These are phyloP conservation scores for Penicillium rolfsii DNA, from an alignment of 2,329 filamentous ascomycete species.

Conservation along the genomic window DNA sequence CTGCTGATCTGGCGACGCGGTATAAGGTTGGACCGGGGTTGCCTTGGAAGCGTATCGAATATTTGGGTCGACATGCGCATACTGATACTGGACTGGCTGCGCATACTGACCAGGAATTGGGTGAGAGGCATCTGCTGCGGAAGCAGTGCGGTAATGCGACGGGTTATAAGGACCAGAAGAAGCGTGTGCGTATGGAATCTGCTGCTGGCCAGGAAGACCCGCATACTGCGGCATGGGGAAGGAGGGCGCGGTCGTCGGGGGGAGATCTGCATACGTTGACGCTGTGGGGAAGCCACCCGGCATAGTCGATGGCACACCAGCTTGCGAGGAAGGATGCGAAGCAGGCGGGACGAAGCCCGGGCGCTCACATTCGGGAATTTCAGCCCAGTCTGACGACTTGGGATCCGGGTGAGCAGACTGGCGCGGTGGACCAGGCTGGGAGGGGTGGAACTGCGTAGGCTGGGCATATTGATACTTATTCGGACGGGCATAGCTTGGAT, in stretches of 20 bases:
- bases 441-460: slow-evolving; percentile 25
- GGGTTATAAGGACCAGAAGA: slow-evolving; percentile 24
- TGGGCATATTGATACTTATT: slow-evolving; percentile 39
- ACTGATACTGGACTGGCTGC: slow-evolving; percentile 40
- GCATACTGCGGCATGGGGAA: slow-evolving; percentile 40
- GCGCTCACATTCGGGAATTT: slow-evolving; percentile 46
- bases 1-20: slow-evolving; percentile 32
- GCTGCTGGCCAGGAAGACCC: slow-evolving; percentile 27
- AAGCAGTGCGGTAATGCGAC: slow-evolving; percentile 39
- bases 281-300: slow-evolving; percentile 38
- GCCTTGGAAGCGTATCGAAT: slow-evolving; percentile 44
- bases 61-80: slow-evolving; percentile 45
- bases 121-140: slow-evolving; percentile 29
- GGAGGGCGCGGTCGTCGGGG: slow-evolving; percentile 25
- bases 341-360: slow-evolving; percentile 48
- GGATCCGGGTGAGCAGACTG: slow-evolving; percentile 19
- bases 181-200: slow-evolving; percentile 30
- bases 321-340: slow-evolving; percentile 38
- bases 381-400: slow-evolving; percentile 40
- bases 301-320: slow-evolving; percentile 28
- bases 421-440: slow-evolving; percentile 22
- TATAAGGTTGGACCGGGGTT: slow-evolving; percentile 28
- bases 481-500: slow-evolving; percentile 42
- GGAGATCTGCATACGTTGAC: slow-evolving; percentile 28
- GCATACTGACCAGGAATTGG: slow-evolving; percentile 34